Conservation (phyloP, 306 rosid species). For the Quercus ilex region DNA sequence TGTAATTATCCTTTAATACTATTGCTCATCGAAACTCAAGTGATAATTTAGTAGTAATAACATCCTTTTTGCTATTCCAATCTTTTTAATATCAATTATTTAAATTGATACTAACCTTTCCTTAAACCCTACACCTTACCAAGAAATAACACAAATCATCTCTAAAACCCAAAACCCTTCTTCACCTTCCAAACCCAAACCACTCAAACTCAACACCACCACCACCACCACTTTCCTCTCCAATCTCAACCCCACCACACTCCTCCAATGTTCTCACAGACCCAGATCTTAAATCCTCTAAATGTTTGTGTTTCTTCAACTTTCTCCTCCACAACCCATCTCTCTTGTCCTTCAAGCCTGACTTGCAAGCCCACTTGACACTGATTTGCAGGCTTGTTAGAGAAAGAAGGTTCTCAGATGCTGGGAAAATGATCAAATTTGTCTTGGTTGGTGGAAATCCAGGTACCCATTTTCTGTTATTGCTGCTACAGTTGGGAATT, state of each 20-base stretch:
- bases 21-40: too few species aligned
- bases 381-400: constrained; percentile 23
- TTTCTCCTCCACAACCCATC: constrained; percentile 23
- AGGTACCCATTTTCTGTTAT: constrained; percentile 27
- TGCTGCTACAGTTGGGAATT: constrained; percentile 22
- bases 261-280: constrained; percentile 25
- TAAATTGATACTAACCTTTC: neutral
- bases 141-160: neutral
- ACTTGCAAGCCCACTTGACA: constrained; percentile 28
- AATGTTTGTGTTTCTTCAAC: constrained; percentile 28
- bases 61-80: too few species aligned
- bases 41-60: too few species aligned
- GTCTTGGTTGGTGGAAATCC: constrained; percentile 4
- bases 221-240: constrained; percentile 9
- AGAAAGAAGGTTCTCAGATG: constrained; percentile 14
- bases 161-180: constrained; percentile 4
- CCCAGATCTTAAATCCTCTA: constrained; percentile 16
- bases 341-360: constrained; percentile 22
- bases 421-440: constrained; percentile 14
- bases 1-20: too few species aligned
- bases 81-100: too few species aligned
- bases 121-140: neutral
- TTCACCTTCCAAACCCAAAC: neutral
- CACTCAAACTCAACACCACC: neutral
- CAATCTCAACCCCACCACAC: constrained; percentile 21